Conservation (phyloP, 345 rosid genomes). For the Populus tremula region DNA sequence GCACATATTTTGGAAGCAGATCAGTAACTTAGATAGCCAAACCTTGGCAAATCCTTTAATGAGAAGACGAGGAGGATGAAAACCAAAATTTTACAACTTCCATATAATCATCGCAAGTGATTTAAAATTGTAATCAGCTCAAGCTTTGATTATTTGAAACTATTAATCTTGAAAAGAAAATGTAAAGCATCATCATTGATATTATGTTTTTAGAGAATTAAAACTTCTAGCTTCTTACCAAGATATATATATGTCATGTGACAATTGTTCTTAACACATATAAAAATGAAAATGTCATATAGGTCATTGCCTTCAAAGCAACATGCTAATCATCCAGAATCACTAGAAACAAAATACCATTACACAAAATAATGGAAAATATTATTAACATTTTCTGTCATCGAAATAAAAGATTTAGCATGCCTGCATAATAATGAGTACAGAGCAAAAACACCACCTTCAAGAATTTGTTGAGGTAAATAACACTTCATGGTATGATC, state of each 20-base stretch:
- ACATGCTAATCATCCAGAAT: too few relatives aligned
- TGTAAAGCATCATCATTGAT: neutral
- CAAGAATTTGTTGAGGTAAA: slow-evolving; percentile 17
- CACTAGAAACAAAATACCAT: too few relatives aligned
- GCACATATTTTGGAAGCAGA: neutral
- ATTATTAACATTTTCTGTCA: too few relatives aligned
- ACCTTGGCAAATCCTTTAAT: neutral
- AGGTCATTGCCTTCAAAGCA: too few relatives aligned
- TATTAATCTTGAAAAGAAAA: neutral
- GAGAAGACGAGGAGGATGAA: neutral
- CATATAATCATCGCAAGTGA: neutral
- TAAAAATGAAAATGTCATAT: neutral
- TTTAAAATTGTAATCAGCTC: neutral
- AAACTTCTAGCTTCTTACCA: neutral
- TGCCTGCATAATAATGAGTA: slow-evolving; percentile 59
- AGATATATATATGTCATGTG: neutral
- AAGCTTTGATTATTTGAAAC: neutral
- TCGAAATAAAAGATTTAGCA: too few relatives aligned
- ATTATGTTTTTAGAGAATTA: neutral
- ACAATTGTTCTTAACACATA: neutral
- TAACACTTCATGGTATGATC: neutral
- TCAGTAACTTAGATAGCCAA: neutral
- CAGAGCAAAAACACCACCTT: slow-evolving; percentile 63
- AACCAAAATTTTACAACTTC: neutral
- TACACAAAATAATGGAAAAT: too few relatives aligned